Base-by-base conservation (phyloP, 2,329 filamentous ascomycete species). In the Cytospora piceae region DNA sequence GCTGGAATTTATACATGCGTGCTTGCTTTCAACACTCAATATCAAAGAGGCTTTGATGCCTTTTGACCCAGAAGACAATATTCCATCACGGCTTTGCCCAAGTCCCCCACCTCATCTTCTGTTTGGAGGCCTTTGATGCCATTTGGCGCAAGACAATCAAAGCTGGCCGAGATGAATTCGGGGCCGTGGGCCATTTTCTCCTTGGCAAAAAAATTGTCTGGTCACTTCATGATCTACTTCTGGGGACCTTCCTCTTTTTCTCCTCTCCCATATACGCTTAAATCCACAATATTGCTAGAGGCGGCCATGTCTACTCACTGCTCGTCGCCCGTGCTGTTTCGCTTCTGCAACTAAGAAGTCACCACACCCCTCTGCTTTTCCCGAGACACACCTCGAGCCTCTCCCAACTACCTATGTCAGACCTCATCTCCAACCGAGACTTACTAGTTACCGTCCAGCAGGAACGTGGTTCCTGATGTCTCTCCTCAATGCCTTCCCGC, bases 21-120 rank as follows among this genome's bases (percentile, higher is more conserved):
- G 46, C 51, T 49, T 62, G 62, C 65, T 67, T 67, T 67, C 65
- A 67, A 58, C 42, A 27, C 65, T 42, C 42, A 39, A 58, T 65
- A 39, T 64, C 55, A 67, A 67, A 67, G 65, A 65, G 65, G 53
- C 58, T 63, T 59, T 67, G 65, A 65, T 67, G 58, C 37, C 58
- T 51, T 54, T 39, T 53, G 42, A 29, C 31, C 37, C 56, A 42
- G 39, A 61, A 49, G 32, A 39, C 54, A 58, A 46, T 54, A 17
- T 31, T 22, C n/a, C 46, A 49, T 49, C 46, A 49, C n/a, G 5
- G 46, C 46, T 49, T 24, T 49, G 46, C 46, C n/a, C 46, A 49
- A 37, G 27, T 22, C 4, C n/a, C 42, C 20, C 42, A 7, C 46
- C 46, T 49, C 22, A 49, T 22, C 39, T 42, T 49, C 42, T 49